Base-by-base conservation (phyloP, 1,284 basidiomycete genomes). In the Salmacisia buchloeana region DNA sequence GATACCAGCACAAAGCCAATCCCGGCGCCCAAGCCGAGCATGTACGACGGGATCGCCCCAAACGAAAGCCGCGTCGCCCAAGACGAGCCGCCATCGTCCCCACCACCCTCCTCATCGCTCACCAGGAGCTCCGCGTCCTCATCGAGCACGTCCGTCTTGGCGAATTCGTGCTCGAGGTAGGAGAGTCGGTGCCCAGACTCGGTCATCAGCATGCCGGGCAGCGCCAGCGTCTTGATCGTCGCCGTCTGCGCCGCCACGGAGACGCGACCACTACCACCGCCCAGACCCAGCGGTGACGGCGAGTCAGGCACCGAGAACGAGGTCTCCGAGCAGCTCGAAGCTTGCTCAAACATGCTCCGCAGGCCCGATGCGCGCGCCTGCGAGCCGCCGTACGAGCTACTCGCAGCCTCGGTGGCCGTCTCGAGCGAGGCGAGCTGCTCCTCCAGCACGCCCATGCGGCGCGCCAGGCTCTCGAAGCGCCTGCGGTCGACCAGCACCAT, bases 401-500 rank as follows among this genome's bases (percentile, higher is more conserved):
- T 59, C 3, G 29, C 46, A 38, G n/a, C 36, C 12, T 35, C 39
- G 21, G 43, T 39, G 12, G 54, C 25, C 4, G 21, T 36, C 15
- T 62, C 59, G 27, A 65, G 29, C 35, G 39, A 31, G 25, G 52
- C 27, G 12, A 62, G 29, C 58, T 73, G 67, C 3, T 60, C 34
- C 31, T 75, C 73, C 4, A 75, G 59, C 39, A 66, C 59, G 15
- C 64, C 65, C 73, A 74, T 74, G 1, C 71, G 43, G 12, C 68
- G 56, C n/a, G 74, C 74, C 5, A 75, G 65, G 21, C 63, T 64
- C 58, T 74, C 74, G 58, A 75, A 74, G 1, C 68, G 61, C n/a
- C 63, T 63, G 2, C 74, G 69, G 45, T 75, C 74, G 27, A 75
- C 74, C 1, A 75, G 56, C 6, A 75, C 72, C 72, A 75, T 73